phyloP scores from a whole-genome alignment of 2,329 filamentous ascomycete genomes.

The Ophiosphaerella korrae region DNA sequence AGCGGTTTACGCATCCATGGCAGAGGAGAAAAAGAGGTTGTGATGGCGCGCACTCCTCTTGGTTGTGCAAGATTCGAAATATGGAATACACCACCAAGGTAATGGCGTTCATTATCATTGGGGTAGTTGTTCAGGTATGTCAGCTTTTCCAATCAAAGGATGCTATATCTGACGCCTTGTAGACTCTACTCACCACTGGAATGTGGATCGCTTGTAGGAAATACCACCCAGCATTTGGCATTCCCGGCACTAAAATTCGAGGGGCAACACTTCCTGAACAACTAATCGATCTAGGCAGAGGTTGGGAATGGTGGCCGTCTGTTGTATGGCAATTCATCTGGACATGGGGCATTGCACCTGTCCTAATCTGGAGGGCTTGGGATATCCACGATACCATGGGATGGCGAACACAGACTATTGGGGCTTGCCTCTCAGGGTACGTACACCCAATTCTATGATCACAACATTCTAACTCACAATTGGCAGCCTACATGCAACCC shows the following conservation, averaged over 20 bases:
- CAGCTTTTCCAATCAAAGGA: background rate
- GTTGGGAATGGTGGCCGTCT: constrained; percentile 29
- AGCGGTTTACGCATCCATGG: constrained; percentile 7
- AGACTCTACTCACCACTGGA: constrained; percentile 7
- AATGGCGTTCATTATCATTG: constrained; percentile 1
- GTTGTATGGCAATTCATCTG: constrained; percentile 25
- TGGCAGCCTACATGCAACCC: constrained; percentile 20
- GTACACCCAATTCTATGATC: background rate
- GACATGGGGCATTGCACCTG: constrained; percentile 25
- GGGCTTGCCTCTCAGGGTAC: constrained; percentile 21
- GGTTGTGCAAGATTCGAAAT: constrained; percentile 3
- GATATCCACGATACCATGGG: constrained; percentile 20
- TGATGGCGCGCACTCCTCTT: constrained; percentile 2
- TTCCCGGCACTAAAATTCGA: constrained; percentile 17
- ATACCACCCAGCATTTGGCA: constrained; percentile 22
- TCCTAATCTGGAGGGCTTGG: constrained; percentile 20
- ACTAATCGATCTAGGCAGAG: constrained; percentile 17
- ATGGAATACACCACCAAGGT: constrained; percentile 7
- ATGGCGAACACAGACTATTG: constrained; percentile 25
- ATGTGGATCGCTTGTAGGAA: constrained; percentile 21
- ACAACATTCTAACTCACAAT: background rate
- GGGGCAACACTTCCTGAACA: constrained; percentile 19
- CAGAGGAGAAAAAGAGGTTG: background rate
- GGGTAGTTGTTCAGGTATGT: constrained; percentile 6
- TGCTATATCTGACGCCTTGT: background rate